Conservation (phyloP, 129 eudicot species). For the Artemisia annua region DNA sequence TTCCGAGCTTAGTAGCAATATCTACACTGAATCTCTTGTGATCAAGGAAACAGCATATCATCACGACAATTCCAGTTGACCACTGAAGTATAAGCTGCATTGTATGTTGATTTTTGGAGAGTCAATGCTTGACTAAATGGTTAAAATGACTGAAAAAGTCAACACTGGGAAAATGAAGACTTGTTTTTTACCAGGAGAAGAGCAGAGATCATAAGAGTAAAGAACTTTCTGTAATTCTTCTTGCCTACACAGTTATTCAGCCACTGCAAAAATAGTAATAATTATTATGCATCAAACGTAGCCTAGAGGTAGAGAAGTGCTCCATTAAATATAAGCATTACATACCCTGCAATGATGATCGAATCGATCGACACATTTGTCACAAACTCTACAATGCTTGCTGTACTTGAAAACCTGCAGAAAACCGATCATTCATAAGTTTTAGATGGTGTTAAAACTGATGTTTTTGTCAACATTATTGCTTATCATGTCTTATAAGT, state of each 20-base stretch:
- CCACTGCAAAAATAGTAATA: constrained; percentile 56
- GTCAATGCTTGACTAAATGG: constrained; percentile 38
- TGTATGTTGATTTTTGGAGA: constrained; percentile 18
- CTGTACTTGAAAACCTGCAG: constrained; percentile 96
- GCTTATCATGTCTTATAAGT: background rate
- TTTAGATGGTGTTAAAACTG: background rate
- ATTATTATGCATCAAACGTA: constrained; percentile 12
- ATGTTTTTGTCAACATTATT: background rate
- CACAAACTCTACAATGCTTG: constrained; percentile 99
- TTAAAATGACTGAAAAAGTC: constrained; percentile 27
- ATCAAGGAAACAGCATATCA: constrained; percentile 86
- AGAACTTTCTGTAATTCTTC: constrained; percentile 84
- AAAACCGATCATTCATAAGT: constrained; percentile 9
- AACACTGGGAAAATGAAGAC: constrained; percentile 8
- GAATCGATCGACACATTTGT: constrained; percentile 92
- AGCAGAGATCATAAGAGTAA: constrained; percentile 89
- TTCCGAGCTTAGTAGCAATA: constrained; percentile 81
- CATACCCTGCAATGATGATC: constrained; percentile 99
- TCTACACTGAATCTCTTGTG: constrained; percentile 57
- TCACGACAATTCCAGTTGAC: constrained; percentile 96
- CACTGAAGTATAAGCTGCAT: constrained; percentile 98
- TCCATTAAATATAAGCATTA: constrained; percentile 1
- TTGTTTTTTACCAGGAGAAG: constrained; percentile 77
- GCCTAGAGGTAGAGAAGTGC: background rate
- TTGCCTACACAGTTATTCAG: constrained; percentile 97